Base-by-base conservation (phyloP, 169 alveolate species). In the Cryptosporidium parvum region DNA sequence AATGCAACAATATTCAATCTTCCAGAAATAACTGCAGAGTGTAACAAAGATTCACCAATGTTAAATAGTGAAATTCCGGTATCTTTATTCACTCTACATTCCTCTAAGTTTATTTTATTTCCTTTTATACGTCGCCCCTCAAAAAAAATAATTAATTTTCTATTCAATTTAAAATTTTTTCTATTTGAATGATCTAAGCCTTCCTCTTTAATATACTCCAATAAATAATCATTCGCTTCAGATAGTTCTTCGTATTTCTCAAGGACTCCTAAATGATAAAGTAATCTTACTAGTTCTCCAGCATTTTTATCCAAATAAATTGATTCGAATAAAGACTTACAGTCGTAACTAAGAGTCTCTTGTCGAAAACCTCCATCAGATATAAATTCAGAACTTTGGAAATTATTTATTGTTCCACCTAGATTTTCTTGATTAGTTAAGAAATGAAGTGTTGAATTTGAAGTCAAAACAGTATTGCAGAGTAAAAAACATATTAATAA, bases 11-110 rank as follows among this genome's bases (percentile, higher is more conserved):
- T 33, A 62, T 80, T 65, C 0, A 65, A 29, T n/a, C 75, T 80
- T 65, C 89, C 89, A 33, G 89, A 80, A 61, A 80, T 21, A 42
- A 80, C 89, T 21, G 89, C 89, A 8, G 89, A 59, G 65, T 80
- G 89, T 42, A 80, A 44, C 14, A 80, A 53, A 7, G 70, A 45
- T 26, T 80, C 89, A 0, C 89, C 89, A 23, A 80, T 80, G 45
- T 80, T 80, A 51, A 62, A 80, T 26, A 80, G 8, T 26, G 89
- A 53, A 16, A 80, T 80, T 48, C 75, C 80, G 16, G 89, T 80
- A 5, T 80, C 65, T 51, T 80, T 80, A 58, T 73, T 73, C 3
- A 80, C 89, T 44, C 68, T 80, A 29, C 89, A 80, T 7, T 80
- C 51, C 10, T 37, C 44, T 23, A 70, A 39, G 14, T 73, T 53